Conservation (phyloP, 1,284 basidiomycete species). For the Sanghuangporus sanghuang region DNA sequence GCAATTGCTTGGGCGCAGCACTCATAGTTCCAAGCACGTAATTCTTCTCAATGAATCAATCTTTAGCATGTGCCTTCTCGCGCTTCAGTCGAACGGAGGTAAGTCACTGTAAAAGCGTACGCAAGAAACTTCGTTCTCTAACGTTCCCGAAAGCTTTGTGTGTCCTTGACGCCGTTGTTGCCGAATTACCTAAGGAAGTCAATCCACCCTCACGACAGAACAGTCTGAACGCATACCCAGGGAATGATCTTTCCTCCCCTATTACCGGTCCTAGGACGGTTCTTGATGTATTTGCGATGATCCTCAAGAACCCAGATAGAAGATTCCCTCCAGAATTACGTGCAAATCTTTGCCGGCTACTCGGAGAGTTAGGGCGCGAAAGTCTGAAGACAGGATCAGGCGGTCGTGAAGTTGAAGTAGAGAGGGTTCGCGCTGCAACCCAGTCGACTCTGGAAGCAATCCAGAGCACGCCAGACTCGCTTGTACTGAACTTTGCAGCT, state of each 20-base stretch:
- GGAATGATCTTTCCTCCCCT: slow-evolving; percentile 29
- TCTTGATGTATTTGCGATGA: slow-evolving; percentile 59
- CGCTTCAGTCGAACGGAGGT: slow-evolving; percentile 62
- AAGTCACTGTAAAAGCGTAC: slow-evolving; percentile 25
- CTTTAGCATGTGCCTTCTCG: slow-evolving; percentile 76
- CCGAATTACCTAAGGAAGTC: slow-evolving; percentile 44
- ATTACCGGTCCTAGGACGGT: slow-evolving; percentile 43
- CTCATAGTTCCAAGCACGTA: slow-evolving; percentile 55
- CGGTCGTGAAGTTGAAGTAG: slow-evolving; percentile 32
- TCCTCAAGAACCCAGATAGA: slow-evolving; percentile 45
- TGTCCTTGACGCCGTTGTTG: slow-evolving; percentile 53
- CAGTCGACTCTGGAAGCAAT: slow-evolving; percentile 44
- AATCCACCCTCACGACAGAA: slow-evolving; percentile 33
- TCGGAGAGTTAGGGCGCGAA: slow-evolving; percentile 54
- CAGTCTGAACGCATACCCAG: slow-evolving; percentile 37
- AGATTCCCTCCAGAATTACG: slow-evolving; percentile 63
- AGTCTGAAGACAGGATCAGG: slow-evolving; percentile 37
- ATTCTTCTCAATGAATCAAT: slow-evolving; percentile 88
- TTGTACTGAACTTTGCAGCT: slow-evolving; percentile 18
- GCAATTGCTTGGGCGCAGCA: slow-evolving; percentile 70
- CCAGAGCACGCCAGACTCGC: slow-evolving; percentile 19
- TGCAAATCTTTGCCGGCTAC: slow-evolving; percentile 64
- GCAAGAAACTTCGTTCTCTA: background rate
- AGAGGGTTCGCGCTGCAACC: slow-evolving; percentile 44
- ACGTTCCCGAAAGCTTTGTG: slow-evolving; percentile 42